Conservation (phyloP, 1,139 yeast genomes). For the Scheffersomyces lignicola region DNA sequence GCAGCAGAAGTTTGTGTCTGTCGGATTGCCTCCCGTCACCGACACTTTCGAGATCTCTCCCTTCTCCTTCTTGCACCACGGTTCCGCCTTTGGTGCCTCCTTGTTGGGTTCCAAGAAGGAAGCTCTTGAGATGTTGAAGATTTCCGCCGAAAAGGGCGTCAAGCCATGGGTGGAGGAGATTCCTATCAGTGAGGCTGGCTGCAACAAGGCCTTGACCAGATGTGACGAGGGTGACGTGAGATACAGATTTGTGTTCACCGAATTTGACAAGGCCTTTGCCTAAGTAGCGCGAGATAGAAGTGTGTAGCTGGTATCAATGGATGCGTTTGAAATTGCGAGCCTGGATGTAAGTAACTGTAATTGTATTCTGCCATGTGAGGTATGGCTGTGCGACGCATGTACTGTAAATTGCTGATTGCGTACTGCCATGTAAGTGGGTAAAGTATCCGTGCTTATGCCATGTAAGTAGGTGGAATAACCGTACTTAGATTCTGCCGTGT, state of each 20-base stretch:
- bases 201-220: conserved; percentile 31
- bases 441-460: too few species aligned
- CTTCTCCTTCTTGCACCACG: conserved; percentile 27
- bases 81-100: conserved; percentile 33
- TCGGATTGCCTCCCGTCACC: conserved; percentile 47
- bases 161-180: conserved; percentile 46
- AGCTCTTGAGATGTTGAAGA: conserved; percentile 35
- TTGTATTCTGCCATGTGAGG: too few species aligned
- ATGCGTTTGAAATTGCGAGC: too few species aligned
- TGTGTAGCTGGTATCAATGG: background rate
- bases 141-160: conserved; percentile 40
- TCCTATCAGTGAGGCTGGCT: conserved; percentile 34
- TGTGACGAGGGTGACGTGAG: conserved; percentile 52
- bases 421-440: too few species aligned
- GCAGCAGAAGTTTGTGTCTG: conserved; percentile 52
- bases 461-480: too few species aligned
- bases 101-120: conserved; percentile 39
- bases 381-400: too few species aligned
- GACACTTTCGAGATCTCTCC: conserved; percentile 30
- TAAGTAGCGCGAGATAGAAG: too few species aligned
- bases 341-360: too few species aligned
- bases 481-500: too few species aligned
- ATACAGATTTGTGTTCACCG: conserved; percentile 64
- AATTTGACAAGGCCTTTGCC: conserved; percentile 46
- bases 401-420: too few species aligned